Base-by-base conservation (phyloP, 768 basidiomycete genomes). In the Hypholoma sublateritium region DNA sequence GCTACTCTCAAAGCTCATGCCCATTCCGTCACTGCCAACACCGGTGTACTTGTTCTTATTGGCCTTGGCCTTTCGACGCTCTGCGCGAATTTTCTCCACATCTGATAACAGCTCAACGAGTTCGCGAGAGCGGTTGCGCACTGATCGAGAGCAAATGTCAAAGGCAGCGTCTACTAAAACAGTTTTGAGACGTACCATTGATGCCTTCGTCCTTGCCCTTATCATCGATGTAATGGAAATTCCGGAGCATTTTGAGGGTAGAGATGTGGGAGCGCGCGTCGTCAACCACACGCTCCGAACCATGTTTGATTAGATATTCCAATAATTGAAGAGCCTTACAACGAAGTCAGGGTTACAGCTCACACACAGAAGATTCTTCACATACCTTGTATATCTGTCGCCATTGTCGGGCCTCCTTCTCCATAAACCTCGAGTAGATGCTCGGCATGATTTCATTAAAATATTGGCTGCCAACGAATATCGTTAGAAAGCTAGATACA, bases 381-480 rank as follows among this genome's bases (percentile, higher is more conserved):
- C 76, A 17, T 39, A 86, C 93, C 81, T 99, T 99, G 83, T 99
- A 99, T 56, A 99, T 98, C 72, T 99, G 95, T 35, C 97, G 81
- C 97, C 97, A 99, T 69, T 99, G 93, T 19, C 90, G 80, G 0
- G 97, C 97, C 73, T 99, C 97, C 74, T 98, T 98, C 72, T 98
- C 93, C 87, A 95, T 96, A 71, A 96, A 97, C 24, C 93, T 85
- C 8, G 86, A 81, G 72, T 97, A 98, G 63, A 98, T 97, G 67
- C 85, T 87, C 3, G 97, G 96, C 95, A 99, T 98, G 69, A 98
- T 94, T 77, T 99, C 96, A 73, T 98, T 99, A 75, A 99, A 99
- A 60, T 95, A 85, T 80, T 95, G 93, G 75, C 95, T 97, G 69
- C 2, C 39, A 16, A 32, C 46, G 17, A 52, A 53, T 62, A 36